Conservation (phyloP, 73 alveolate species). For the Symbiodinium natans region DNA sequence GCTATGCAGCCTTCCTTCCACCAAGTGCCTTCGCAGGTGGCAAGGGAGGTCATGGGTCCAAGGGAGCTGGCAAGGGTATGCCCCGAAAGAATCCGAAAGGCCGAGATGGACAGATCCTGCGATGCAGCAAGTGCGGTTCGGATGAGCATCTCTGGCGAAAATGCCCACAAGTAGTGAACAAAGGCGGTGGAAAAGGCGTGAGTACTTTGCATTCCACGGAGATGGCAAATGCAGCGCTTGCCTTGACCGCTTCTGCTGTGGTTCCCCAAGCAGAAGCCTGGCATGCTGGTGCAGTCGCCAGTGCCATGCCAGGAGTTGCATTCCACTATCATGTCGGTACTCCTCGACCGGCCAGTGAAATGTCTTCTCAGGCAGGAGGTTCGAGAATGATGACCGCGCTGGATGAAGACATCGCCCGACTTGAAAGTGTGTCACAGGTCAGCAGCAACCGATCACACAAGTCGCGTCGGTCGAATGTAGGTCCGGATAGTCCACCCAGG, state of each 20-base stretch:
- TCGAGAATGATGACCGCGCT: background rate
- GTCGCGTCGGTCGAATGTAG: background rate
- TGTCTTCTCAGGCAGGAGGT: too few relatives aligned
- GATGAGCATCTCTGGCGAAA: background rate
- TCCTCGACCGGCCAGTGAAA: background rate
- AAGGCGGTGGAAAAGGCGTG: background rate
- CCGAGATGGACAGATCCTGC: background rate
- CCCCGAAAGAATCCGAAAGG: background rate
- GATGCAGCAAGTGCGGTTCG: background rate
- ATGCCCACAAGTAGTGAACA: background rate
- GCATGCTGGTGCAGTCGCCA: background rate
- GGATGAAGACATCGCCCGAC: background rate
- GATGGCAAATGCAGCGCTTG: background rate
- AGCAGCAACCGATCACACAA: background rate
- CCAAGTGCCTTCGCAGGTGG: conserved; percentile 15
- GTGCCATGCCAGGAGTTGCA: background rate
- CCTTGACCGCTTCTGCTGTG: background rate
- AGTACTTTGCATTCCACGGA: background rate
- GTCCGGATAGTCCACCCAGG: background rate
- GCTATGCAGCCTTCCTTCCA: background rate
- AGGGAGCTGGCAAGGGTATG: background rate
- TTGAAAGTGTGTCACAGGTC: background rate
- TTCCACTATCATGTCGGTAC: background rate
- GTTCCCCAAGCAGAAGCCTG: background rate
- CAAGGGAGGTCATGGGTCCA: background rate